Base-by-base conservation (phyloP, 805 yeast genomes). In the Metschnikowia kunwiensis region DNA sequence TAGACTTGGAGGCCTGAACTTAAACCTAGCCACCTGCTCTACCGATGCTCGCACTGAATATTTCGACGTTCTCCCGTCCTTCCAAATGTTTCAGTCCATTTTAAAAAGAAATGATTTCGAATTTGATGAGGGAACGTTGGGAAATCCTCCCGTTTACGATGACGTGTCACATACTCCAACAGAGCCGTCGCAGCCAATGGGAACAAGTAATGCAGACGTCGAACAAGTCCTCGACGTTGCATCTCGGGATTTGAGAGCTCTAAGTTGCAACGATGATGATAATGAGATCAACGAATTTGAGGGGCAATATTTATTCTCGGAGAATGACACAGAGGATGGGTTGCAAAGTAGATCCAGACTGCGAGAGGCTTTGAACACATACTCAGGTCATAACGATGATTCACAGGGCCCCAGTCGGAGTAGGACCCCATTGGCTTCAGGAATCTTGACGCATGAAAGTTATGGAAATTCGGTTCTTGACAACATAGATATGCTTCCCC, bases 1-100 rank as follows among this genome's bases (percentile, higher is more conserved):
- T 36, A 27, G 40, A 20, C 34, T 47, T 19, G 49, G 49, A n/a
- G 44, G 33, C 10, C 19, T 33, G 23, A 27, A 32, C n/a, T 15
- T 25, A n/a, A 28, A 32, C 15, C 35, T 46, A 27, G 27, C 47
- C 5, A 24, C 46, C 7, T 22, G 21, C 13, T 34, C 46, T 9
- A 40, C 51, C 7, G 49, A 44, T 15, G 31, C 49, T 8, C 43
- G 43, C 12, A 49, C 49, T 8, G 54, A 48, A 32, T 47, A 63
- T 39, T 68, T 77, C 33, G 86, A 80, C 47, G 73, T 80, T 2
- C 54, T 81, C 23, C 88, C 86, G 0, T 78, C 86, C 0, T 81
- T 80, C 50, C 83, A 80, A 43, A 76, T 81, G 80, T 79, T 77
- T 49, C 78, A 76, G 47, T 70, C 73, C 48, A 58, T 71, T 50